Evolutionary conservation across 192 early-diverging fungal genomes (phyloP), one percentile per base, ranked within the genome.

Genomic region (Backusella sp.): DNA sequence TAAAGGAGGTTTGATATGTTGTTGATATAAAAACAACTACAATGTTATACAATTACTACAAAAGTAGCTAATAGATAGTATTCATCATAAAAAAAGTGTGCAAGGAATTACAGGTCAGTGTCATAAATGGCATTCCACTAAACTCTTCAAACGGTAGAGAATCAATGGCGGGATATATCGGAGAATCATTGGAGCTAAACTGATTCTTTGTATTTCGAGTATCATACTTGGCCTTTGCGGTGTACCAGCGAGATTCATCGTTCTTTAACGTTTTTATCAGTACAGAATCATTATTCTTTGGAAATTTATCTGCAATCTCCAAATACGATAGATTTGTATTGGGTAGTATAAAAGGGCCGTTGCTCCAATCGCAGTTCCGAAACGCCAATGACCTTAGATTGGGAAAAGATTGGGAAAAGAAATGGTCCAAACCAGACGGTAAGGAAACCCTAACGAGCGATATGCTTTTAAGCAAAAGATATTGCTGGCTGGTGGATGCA

Each of bases 11-110:
- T 44, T 14, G 1, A 14, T 44, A 4, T 44, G 3, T 44, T 44
- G 42, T 0, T 44, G 3, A 44, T 11, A 14, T 49, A n/a, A 17
- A 49, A 49, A 49, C 19, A 49, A 17, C n/a, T 6, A 0, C 17
- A 49, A 0, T n/a, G 46, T 21, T 49, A 49, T 49, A 49, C 19
- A 49, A 49, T 49, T 49, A 21, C 6, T 19, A 6, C 6, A n/a
- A 49, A 49, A 49, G 28, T 62, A 26, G 26, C 56, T 62, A 62
- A 28, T 62, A 62, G 14, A 28, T 62, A 62, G 23, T 62, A 62
- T 62, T 62, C 56, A 62, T 26, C 26, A 62, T 28, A 62, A 62
- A 62, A 62, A 62, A 62, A 62, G 56, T 62, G 26, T 62, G 23
- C 26, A 62, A 28, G 9, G 56, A 62, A 62, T 28, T 23, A 28